A percentile compares a stretch with the other conserved stretches of the same genome.
These are phyloP conservation scores for Phytophthora constricta DNA, from an alignment of 352 stramenopile genomes.

Conservation along the genomic window DNA sequence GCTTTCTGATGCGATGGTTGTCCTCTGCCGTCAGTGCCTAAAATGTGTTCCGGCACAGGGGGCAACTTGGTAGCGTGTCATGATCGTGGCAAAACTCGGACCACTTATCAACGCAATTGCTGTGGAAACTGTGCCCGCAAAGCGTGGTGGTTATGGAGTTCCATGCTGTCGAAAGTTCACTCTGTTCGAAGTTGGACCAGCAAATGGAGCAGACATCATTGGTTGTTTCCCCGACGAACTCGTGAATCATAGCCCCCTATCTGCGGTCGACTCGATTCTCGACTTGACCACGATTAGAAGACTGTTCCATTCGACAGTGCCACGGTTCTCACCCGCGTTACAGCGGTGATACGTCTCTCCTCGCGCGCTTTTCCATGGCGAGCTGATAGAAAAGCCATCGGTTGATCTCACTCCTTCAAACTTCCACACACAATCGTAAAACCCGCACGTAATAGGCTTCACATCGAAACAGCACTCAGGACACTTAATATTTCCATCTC, in stretches of 20 bases:
- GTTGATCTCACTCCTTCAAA: conserved; percentile 28
- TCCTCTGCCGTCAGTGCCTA: neutral
- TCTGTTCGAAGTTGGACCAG: conserved; percentile 9
- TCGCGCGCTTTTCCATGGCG: conserved; percentile 24
- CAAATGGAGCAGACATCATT: conserved; percentile 28
- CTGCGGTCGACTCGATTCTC: neutral
- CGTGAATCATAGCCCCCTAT: neutral
- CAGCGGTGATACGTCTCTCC: conserved; percentile 33
- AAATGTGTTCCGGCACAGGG: conserved; percentile 10
- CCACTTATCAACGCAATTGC: conserved; percentile 21
- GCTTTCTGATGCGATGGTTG: too few relatives aligned
- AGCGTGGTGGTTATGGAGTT: neutral
- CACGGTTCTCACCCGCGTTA: conserved; percentile 15
- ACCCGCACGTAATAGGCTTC: conserved; percentile 21
- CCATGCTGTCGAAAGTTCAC: neutral
- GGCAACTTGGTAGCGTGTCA: conserved; percentile 16
- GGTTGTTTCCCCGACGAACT: neutral
- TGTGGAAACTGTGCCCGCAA: conserved; percentile 32
- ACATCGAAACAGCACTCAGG: conserved; percentile 15
- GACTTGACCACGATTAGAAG: conserved; percentile 26
- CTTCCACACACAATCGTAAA: conserved; percentile 45
- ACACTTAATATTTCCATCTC: conserved; percentile 7
- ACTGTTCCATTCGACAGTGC: conserved; percentile 28
- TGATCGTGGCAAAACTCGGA: conserved; percentile 8
- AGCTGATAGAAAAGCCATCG: conserved; percentile 18